A percentile compares a stretch with the other conserved stretches of the same genome.
These are phyloP conservation scores for Simplicillium sp. DNA, from an alignment of 2,329 filamentous ascomycete species.

Conservation along the genomic window DNA sequence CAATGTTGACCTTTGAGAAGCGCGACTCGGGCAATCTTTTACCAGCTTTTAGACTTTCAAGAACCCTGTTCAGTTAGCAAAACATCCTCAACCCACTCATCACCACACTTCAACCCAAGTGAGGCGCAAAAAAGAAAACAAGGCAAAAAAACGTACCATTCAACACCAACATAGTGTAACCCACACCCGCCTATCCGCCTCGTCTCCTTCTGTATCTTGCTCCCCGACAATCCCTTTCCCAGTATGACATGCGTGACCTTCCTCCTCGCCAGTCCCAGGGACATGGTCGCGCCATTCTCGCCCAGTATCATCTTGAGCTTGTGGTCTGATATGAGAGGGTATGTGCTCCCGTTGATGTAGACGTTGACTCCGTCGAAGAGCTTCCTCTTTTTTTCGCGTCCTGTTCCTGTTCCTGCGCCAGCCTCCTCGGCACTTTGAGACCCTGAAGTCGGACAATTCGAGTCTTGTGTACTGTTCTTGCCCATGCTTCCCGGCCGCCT, in stretches of 20 bases:
- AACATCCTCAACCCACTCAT: neutral
- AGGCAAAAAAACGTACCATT: constrained; percentile 51
- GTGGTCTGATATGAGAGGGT: constrained; percentile 75
- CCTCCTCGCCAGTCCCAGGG: constrained; percentile 60
- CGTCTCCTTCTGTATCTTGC: constrained; percentile 78
- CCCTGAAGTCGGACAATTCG: no score
- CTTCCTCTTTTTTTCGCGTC: constrained; percentile 19
- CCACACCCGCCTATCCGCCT: constrained; percentile 54
- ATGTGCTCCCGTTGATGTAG: constrained; percentile 82
- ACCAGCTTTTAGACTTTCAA: constrained; percentile 73
- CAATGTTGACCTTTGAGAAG: constrained; percentile 57
- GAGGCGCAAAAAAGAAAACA: constrained; percentile 2
- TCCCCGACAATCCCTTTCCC: constrained; percentile 61
- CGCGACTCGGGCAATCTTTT: constrained; percentile 65
- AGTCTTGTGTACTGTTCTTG: constrained; percentile 1
- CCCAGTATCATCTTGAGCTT: constrained; percentile 70
- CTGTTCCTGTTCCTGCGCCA: constrained; percentile 23
- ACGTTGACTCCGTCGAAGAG: constrained; percentile 66
- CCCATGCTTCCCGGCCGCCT: constrained; percentile 34
- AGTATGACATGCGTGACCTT: constrained; percentile 82
- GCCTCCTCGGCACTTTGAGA: neutral
- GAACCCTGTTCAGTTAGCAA: constrained; percentile 41
- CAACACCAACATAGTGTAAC: constrained; percentile 70
- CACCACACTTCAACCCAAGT: neutral
- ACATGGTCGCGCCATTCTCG: constrained; percentile 62